These are phyloP conservation scores for Aurinia saxatilis DNA, from an alignment of 345 rosid genomes.

Conservation along the genomic window DNA sequence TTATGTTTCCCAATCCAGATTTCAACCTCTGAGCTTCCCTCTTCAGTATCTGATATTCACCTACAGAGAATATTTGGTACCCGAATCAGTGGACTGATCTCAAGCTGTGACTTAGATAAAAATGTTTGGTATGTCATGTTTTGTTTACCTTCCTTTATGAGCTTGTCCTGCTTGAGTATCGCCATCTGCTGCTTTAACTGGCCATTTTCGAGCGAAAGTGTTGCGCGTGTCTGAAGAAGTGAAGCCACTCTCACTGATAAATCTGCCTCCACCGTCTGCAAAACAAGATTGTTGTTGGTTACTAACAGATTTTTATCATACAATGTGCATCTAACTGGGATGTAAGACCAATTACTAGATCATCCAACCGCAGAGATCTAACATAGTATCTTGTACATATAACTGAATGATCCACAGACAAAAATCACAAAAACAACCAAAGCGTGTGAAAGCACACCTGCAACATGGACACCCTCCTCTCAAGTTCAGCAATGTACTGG, in stretches of 20 bases:
- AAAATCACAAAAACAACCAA: not conserved
- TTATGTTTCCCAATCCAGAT: slow-evolving; percentile 24
- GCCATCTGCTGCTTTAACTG: slow-evolving; percentile 54
- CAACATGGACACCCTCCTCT: slow-evolving; percentile 52
- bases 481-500: slow-evolving; percentile 77
- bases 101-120: not conserved
- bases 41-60: slow-evolving; percentile 47
- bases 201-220: slow-evolving; percentile 55
- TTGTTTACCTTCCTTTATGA: slow-evolving; percentile 47
- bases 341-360: not conserved
- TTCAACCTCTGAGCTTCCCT: slow-evolving; percentile 58
- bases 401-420: not conserved
- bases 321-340: not conserved
- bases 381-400: not conserved
- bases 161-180: slow-evolving; percentile 45
- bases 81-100: not conserved
- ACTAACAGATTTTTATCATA: not conserved
- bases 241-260: slow-evolving; percentile 48
- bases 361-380: not conserved
- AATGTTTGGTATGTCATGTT: not conserved
- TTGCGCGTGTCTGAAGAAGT: slow-evolving; percentile 51
- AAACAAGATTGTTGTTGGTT: not conserved
- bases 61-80: slow-evolving; percentile 23
- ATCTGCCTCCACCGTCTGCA: slow-evolving; percentile 55
- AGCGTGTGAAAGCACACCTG: slow-evolving; percentile 38